Evolutionary conservation across 2,329 filamentous ascomycete genomes (phyloP), one percentile per base, ranked within the genome.

Genomic region (Aureobasidium leucospermi): DNA sequence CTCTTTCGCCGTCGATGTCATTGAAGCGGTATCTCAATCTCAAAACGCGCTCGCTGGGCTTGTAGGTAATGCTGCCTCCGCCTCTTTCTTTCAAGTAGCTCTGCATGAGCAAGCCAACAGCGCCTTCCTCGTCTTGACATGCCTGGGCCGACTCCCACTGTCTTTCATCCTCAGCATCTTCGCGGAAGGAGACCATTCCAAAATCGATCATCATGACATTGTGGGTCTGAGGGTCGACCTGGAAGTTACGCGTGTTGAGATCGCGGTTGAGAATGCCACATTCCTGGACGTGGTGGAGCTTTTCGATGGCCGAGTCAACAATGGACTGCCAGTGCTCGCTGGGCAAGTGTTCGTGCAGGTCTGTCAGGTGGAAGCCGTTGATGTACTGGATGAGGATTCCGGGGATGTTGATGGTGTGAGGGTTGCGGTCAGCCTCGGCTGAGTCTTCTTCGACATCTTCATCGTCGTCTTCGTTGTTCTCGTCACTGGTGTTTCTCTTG

Each of bases 201-300:
- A 55, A 55, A 6, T 55, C 51, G 6, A 55, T 43, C 51, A 55
- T 55, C 38, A 32, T 55, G 51, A 55, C 51, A 15, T 43, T 31
- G 19, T 16, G 48, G 6, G n/a, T n/a, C 6, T 31, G 4, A n/a
- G 51, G 9, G 15, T 55, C 39, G 4, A 43, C 51, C 2, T 43
- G 34, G 29, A 55, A 55, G 38, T 38, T 55, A 8, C 51, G 51
- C 0, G 51, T 55, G 10, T 55, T 55, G n/a, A 55, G n/a, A 11
- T 55, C 51, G 6, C 9, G 9, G 7, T 55, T 55, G 28, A 42
- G 15, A 0, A 55, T 55, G 8, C 51, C 51, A 28, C 51, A 55
- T 2, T 32, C 39, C 28, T 55, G 51, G 5, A 55, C 42, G 36
- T 38, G 7, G 1, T 9, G 1, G 3, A 55, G 10, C 16, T 1